Evolutionary conservation across 2,329 filamentous ascomycete species (phyloP).

Genomic region (Sporothrix schenckii): DNA sequence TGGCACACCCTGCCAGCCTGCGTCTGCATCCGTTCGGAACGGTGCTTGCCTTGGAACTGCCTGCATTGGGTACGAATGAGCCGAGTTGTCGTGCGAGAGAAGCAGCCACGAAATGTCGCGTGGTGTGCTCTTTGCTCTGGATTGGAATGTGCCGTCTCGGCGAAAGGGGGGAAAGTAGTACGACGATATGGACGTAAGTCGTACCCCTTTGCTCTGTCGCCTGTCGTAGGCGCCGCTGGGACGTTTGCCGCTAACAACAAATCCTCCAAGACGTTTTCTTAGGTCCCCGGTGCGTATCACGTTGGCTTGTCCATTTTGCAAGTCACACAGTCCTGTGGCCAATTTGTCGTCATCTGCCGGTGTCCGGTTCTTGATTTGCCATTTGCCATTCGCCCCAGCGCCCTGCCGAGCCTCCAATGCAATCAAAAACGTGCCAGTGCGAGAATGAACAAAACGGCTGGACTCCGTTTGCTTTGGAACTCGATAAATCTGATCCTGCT

Average conservation of each 20-base stretch:
- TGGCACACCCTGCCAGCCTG: background rate
- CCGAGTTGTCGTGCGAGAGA: conserved; percentile 6
- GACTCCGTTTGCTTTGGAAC: background rate
- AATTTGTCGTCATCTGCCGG: no score
- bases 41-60: background rate
- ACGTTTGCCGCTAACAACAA: conserved; percentile 2
- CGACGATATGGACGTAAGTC: conserved; percentile 14
- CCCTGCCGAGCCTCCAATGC: conserved; percentile 18
- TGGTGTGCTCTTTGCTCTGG: background rate
- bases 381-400: background rate
- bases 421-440: conserved; percentile 8
- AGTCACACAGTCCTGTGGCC: no score
- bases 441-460: conserved; percentile 14
- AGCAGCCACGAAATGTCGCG: background rate
- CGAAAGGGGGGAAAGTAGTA: conserved; percentile 5
- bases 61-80: conserved; percentile 9
- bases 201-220: background rate
- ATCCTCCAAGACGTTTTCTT: background rate
- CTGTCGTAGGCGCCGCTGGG: conserved; percentile 7
- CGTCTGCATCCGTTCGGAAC: background rate
- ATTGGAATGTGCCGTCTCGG: background rate
- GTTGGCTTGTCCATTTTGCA: background rate
- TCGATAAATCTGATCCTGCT: background rate
- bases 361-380: no score
- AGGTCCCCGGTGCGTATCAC: background rate